A percentile compares a stretch with the other conserved stretches of the same genome.
Conservation (phyloP, 352 stramenopile species). For the Pilasporangium apinafurcum region DNA sequence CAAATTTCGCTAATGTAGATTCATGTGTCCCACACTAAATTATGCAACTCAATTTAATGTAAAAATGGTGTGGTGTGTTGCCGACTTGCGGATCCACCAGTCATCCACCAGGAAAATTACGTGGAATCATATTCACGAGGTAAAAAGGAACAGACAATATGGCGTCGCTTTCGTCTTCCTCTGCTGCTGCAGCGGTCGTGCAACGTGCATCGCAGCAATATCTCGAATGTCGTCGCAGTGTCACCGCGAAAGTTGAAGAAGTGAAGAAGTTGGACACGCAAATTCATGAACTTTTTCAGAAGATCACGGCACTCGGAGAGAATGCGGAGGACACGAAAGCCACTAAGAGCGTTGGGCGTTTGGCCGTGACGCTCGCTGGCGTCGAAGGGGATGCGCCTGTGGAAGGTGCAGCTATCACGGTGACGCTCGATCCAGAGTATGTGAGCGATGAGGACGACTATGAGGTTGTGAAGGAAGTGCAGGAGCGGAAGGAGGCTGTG, state of each 20-base stretch:
- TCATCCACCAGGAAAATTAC: too few species aligned
- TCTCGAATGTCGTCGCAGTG: constrained; percentile 68
- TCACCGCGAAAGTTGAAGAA: constrained; percentile 75
- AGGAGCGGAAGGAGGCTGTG: constrained; percentile 43
- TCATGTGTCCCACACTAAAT: too few species aligned
- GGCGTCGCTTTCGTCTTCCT: constrained; percentile 39
- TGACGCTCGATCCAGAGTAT: constrained; percentile 75
- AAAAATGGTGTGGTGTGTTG: too few species aligned
- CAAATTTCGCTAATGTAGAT: too few species aligned
- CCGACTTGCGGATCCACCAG: too few species aligned
- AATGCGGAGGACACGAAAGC: constrained; percentile 9
- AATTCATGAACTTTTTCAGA: constrained; percentile 64
- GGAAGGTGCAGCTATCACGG: constrained; percentile 46
- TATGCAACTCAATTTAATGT: too few species aligned
- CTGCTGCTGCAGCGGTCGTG: constrained; percentile 52
- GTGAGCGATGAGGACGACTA: constrained; percentile 33
- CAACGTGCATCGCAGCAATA: constrained; percentile 80
- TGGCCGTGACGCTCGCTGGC: constrained; percentile 50
- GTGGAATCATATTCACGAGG: too few species aligned
- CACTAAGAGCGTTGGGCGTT: constrained; percentile 65
- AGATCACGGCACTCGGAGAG: constrained; percentile 56
- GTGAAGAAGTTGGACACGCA: constrained; percentile 67
- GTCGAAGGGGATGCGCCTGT: constrained; percentile 56
- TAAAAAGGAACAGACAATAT: too few species aligned
- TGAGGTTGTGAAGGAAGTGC: constrained; percentile 33